A percentile compares a stretch with the other conserved stretches of the same genome.
Conservation (phyloP, 345 rosid genomes). For the Citrus reticulata region DNA sequence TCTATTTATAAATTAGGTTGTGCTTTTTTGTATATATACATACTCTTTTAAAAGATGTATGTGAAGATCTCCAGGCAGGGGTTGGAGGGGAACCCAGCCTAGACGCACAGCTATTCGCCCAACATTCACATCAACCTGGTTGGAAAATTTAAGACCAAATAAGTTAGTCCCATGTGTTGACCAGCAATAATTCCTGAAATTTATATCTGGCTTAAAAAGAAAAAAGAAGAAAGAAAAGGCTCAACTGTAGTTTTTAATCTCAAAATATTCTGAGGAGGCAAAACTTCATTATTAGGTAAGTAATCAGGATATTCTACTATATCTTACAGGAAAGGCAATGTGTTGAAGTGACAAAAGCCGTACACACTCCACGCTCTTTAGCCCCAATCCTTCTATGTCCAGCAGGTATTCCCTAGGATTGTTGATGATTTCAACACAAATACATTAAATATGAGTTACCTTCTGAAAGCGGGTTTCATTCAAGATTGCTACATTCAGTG, state of each 20-base stretch:
- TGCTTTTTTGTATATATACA: not conserved
- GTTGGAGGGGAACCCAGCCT: conserved; percentile 78
- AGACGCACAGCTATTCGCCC: conserved; percentile 66
- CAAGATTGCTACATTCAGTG: not conserved
- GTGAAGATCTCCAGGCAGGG: conserved; percentile 49
- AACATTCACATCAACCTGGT: conserved; percentile 76
- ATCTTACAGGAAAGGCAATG: conserved; percentile 62
- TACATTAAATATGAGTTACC: not conserved
- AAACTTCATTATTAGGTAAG: not conserved
- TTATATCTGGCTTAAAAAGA: not conserved
- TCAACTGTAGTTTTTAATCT: not conserved
- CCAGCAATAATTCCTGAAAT: not conserved
- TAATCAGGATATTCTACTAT: not conserved
- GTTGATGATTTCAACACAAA: not conserved
- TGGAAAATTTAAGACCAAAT: not conserved
- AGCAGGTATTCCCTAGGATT: conserved; percentile 47
- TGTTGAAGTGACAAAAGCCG: conserved; percentile 56
- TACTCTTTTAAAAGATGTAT: conserved; percentile 60
- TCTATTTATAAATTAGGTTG: not conserved
- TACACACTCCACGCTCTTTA: conserved; percentile 72
- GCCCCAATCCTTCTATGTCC: conserved; percentile 47
- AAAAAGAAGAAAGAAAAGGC: not conserved
- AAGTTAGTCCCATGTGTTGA: not conserved
- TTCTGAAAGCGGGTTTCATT: not conserved
- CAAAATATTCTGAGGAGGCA: not conserved